These are phyloP conservation scores for Erodium trifolium DNA, from an alignment of 441 rosid species.

Conservation along the genomic window DNA sequence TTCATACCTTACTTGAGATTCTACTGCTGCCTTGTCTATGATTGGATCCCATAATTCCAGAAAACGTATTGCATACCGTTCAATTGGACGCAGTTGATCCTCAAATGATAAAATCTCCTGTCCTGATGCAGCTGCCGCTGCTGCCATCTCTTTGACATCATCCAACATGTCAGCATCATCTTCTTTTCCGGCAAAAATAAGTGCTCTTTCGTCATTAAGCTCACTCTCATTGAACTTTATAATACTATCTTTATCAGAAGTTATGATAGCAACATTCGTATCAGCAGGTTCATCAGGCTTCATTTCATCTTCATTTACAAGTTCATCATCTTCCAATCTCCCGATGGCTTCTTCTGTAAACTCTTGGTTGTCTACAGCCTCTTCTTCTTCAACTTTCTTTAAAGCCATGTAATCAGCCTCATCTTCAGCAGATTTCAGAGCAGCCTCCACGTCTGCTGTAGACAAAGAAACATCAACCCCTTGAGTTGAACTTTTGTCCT, in stretches of 20 bases:
- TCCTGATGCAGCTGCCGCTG: constrained; percentile 91
- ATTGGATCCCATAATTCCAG: constrained; percentile 97
- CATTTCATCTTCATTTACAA: constrained; percentile 71
- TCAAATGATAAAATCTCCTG: constrained; percentile 83
- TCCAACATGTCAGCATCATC: constrained; percentile 85
- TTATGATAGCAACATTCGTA: constrained; percentile 34
- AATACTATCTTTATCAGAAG: constrained; percentile 35
- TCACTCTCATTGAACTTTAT: constrained; percentile 28
- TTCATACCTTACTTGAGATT: constrained; percentile 69
- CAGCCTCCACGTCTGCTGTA: constrained; percentile 97
- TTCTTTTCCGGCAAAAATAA: constrained; percentile 55
- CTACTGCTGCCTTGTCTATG: constrained; percentile 65
- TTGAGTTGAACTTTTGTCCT: constrained; percentile 40
- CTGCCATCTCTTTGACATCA: constrained; percentile 95
- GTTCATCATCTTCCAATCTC: constrained; percentile 89
- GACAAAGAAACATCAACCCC: constrained; percentile 61
- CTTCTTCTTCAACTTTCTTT: constrained; percentile 97
- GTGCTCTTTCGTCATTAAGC: constrained; percentile 50
- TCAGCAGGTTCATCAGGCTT: constrained; percentile 73
- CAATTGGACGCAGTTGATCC: constrained; percentile 89
- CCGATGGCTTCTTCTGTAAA: constrained; percentile 91
- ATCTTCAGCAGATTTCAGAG: constrained; percentile 93
- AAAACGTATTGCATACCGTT: constrained; percentile 81
- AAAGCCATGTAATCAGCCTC: constrained; percentile 99
- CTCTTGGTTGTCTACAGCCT: constrained; percentile 99